Evolutionary conservation across 495 filamentous ascomycete genomes (phyloP).

Genomic region (Neurospora cerealis): DNA sequence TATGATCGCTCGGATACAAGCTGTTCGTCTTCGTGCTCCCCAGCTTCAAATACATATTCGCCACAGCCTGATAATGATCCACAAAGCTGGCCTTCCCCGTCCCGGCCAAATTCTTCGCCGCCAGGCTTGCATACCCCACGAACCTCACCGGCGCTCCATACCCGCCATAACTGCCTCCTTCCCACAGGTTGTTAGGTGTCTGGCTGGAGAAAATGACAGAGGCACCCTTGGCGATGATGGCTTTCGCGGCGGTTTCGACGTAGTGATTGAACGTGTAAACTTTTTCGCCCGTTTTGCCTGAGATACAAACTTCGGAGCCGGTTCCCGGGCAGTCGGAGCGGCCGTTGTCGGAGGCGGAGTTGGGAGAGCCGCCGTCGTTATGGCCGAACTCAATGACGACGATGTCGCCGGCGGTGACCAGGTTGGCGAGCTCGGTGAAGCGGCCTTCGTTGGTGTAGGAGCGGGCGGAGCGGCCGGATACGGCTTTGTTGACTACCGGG

Average conservation of each 20-base stretch:
- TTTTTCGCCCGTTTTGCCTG: constrained; percentile 39
- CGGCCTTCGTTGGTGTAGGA: constrained; percentile 51
- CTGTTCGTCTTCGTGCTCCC: constrained; percentile 36
- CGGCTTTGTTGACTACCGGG: constrained; percentile 47
- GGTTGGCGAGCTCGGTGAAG: constrained; percentile 42
- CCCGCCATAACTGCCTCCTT: constrained; percentile 38
- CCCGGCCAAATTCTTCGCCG: constrained; percentile 29
- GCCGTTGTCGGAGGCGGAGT: constrained; percentile 44
- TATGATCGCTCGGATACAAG: constrained; percentile 51
- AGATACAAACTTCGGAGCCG: constrained; percentile 43
- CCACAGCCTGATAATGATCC: constrained; percentile 51
- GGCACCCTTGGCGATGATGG: constrained; percentile 52
- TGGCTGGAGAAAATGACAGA: constrained; percentile 51
- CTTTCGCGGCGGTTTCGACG: constrained; percentile 35
- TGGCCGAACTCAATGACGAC: constrained; percentile 57
- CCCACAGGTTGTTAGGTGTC: constrained; percentile 57
- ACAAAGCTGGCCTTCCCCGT: constrained; percentile 40
- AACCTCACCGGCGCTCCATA: constrained; percentile 33
- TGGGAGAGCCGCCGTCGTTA: constrained; percentile 54
- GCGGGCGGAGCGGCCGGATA: constrained; percentile 49
- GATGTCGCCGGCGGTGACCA: constrained; percentile 41
- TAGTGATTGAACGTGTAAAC: constrained; percentile 44
- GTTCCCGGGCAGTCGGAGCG: constrained; percentile 48
- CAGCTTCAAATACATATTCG: constrained; percentile 40
- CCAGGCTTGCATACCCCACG: constrained; percentile 45